Evolutionary conservation across 345 rosid genomes (phyloP), one percentile per base, ranked within the genome.

Genomic region (Syzygium aqueum): DNA sequence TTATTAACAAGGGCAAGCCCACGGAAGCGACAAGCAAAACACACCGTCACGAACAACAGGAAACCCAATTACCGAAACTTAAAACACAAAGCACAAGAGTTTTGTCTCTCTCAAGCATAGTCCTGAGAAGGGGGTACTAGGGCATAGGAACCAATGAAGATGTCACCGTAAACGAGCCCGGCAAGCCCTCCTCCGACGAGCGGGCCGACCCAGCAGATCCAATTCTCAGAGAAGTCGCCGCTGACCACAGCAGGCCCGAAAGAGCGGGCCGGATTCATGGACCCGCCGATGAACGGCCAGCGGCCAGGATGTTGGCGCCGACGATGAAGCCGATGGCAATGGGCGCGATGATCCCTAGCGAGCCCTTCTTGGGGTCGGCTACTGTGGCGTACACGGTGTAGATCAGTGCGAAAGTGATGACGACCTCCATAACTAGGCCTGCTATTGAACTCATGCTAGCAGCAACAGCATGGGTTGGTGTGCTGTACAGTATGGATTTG

Each of bases 211-310:
- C 98, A 95, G 85, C 95, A 97, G 87, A 97, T 93, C 98, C 98
- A 96, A 54, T 86, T 93, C 54, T 92, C 88, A 0, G 96, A 89
- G 49, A 92, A 94, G 93, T 96, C 94, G 8, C 97, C 96, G 80
- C 93, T 92, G 16, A 94, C 96, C 56, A 97, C 95, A 16, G 99
- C 96, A 2, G 98, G 98, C 54, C 98, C 98, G 27, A 95, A 94
- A 0, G 98, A 96, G 53, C 98, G 91, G 54, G 98, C 97, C 15
- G 98, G 98, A 91, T 97, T 97, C 98, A 96, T 97, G 10, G 98
- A 97, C 5, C 98, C 98, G 5, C 98, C 98, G 12, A 96, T 94
- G 89, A 97, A 97, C 11, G 98, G 54, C 98, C 99, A 5, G 97
- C 98, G 1, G 99, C 99, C 5, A 97, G 91, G 53, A 97, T 97